phyloP scores from a whole-genome alignment of 768 basidiomycete genomes.

The Auricularia cornea region DNA sequence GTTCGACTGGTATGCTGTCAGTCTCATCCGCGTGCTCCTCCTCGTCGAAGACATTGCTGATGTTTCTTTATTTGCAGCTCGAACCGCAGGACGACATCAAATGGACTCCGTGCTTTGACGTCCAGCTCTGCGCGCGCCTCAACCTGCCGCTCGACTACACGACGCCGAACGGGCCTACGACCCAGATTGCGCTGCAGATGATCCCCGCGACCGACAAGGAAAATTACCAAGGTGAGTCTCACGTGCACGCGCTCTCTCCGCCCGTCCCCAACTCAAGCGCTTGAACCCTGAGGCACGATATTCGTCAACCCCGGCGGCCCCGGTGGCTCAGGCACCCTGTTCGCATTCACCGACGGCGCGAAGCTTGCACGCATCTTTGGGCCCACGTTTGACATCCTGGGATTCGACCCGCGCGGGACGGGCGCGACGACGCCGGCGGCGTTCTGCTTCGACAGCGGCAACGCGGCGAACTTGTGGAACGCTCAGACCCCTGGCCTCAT shows the following conservation, averaged over 20 bases:
- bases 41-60: neutral
- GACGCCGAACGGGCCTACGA: neutral
- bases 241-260: fast-evolving
- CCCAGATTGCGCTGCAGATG: neutral
- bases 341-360: neutral
- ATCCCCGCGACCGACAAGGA: neutral
- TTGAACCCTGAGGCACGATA: neutral
- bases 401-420: neutral
- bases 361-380: neutral
- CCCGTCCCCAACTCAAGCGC: neutral
- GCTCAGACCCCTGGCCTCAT: neutral
- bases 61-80: neutral
- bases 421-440: neutral
- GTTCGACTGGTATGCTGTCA: neutral
- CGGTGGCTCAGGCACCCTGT: neutral
- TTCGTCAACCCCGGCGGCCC: neutral
- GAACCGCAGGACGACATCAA: neutral
- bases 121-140: neutral
- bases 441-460: neutral
- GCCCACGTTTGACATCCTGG: neutral
- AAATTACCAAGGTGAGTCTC: neutral
- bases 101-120: neutral
- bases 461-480: neutral
- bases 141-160: neutral
- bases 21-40: neutral